These are phyloP conservation scores for Aspergillus costaricaensis DNA, from an alignment of 2,329 filamentous ascomycete species.

Conservation along the genomic window DNA sequence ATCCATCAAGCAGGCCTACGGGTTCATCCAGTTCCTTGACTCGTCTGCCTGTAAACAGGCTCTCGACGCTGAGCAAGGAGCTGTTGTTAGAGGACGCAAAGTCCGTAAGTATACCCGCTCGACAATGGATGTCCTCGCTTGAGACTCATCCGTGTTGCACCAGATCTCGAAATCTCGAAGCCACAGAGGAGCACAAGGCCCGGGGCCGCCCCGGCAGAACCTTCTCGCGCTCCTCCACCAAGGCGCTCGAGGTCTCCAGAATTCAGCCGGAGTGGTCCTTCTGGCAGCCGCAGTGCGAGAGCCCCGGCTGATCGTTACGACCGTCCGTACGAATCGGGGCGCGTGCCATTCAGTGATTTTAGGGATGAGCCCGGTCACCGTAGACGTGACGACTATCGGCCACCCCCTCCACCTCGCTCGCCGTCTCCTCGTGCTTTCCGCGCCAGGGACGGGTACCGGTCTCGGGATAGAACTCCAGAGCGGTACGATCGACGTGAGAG, in stretches of 20 bases:
- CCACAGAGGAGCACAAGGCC: slow-evolving; percentile 75
- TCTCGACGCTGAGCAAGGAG: slow-evolving; percentile 75
- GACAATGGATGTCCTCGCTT: slow-evolving; percentile 16
- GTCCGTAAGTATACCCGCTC: slow-evolving; percentile 68
- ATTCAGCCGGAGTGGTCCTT: slow-evolving; percentile 48
- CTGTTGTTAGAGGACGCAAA: slow-evolving; percentile 81
- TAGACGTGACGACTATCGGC: slow-evolving; percentile 64
- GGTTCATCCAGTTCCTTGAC: slow-evolving; percentile 91
- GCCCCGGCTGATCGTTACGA: slow-evolving; percentile 48
- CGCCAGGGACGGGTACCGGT: slow-evolving; percentile 64
- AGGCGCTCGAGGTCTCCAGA: slow-evolving; percentile 67
- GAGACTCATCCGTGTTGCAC: slow-evolving; percentile 23
- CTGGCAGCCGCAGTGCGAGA: slow-evolving; percentile 34
- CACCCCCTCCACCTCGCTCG: slow-evolving; percentile 52
- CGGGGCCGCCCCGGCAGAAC: slow-evolving; percentile 43
- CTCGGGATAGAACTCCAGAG: slow-evolving; percentile 48
- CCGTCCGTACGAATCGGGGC: slow-evolving; percentile 36
- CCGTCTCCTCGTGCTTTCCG: slow-evolving; percentile 62
- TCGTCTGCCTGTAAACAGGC: slow-evolving; percentile 72
- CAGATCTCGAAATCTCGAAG: slow-evolving; percentile 65
- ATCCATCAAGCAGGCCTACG: slow-evolving; percentile 93
- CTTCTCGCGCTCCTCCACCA: slow-evolving; percentile 39
- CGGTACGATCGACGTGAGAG: slow-evolving; percentile 57
- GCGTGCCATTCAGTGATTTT: slow-evolving; percentile 50
- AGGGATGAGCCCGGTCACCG: slow-evolving; percentile 50